These are phyloP conservation scores for Tieghemiomyces parasiticus DNA, from an alignment of 192 early-diverging fungal species.

Conservation along the genomic window DNA sequence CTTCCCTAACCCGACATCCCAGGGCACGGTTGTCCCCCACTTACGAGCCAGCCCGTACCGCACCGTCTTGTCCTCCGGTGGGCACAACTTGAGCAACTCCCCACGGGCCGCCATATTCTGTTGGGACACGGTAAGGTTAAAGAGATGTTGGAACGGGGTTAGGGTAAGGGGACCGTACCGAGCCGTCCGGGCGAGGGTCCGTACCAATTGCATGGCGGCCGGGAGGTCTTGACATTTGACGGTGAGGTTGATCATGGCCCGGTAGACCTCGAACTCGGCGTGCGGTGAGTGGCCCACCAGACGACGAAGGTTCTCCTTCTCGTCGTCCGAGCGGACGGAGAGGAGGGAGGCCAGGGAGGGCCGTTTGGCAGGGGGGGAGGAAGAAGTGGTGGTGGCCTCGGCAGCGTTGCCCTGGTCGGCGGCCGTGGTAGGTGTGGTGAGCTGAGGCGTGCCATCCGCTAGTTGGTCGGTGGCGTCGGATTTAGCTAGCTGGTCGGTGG, in stretches of 20 bases:
- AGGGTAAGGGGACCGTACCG: too few species aligned
- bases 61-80: slow-evolving; percentile 20
- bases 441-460: too few species aligned
- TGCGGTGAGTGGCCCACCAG: slow-evolving; percentile 32
- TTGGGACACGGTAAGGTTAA: slow-evolving; percentile 30
- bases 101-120: slow-evolving; percentile 31
- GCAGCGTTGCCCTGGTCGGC: too few species aligned
- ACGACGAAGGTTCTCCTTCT: slow-evolving; percentile 23
- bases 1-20: slow-evolving; percentile 27
- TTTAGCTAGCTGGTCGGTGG: background rate
- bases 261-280: slow-evolving; percentile 31
- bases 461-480: too few species aligned
- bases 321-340: slow-evolving; percentile 18
- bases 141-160: slow-evolving; percentile 30
- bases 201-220: too few species aligned
- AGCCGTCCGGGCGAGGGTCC: too few species aligned
- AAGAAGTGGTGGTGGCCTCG: too few species aligned
- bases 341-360: slow-evolving; percentile 16
- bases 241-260: background rate
- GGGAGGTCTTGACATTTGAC: too few species aligned
- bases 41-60: slow-evolving; percentile 31
- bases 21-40: slow-evolving; percentile 37
- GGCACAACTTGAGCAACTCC: slow-evolving; percentile 32
- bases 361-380: too few species aligned
- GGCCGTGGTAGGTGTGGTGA: too few species aligned